Base-by-base conservation (phyloP, 768 basidiomycete species). In the Mycena venus region DNA sequence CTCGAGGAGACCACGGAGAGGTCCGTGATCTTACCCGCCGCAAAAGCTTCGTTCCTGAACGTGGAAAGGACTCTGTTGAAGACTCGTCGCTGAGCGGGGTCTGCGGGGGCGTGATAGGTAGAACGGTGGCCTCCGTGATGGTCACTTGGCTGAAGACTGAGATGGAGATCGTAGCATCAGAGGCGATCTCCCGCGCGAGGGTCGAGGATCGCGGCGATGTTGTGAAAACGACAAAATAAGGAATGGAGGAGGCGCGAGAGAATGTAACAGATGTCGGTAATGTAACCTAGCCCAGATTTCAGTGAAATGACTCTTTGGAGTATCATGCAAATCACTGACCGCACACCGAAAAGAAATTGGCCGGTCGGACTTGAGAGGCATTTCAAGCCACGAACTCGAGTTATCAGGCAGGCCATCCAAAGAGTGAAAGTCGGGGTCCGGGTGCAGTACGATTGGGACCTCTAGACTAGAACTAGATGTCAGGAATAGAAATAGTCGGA, bases 151-250 rank as follows among this genome's bases (percentile, higher is more conserved):
- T 91, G 74, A 91, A 80, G 29, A 95, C 85, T 0, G 91, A 91
- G 14, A 94, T 89, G n/a, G 89, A 89, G 36, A 94, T 90, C 15
- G 92, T 93, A 8, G 94, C 91, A 79, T 94, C 93, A 5, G 91
- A 78, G 10, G 92, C 90, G 40, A 94, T 93, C 78, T 94, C 93
- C 70, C 87, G 88, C 11, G 91, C 88, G 36, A 94, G 83, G 14
- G 82, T 75, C 2, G 85, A 81, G 21, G 90, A 92, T 47, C 90
- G 86, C 21, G 91, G 89, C 10, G 83, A 89, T 34, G 94, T 94
- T 12, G 90, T 89, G 82, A 94, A 94, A 32, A 94, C 91, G 63
- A 93, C 92, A 77, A 91, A 94, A 78, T 91, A 94, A 15, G 93
- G 90, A 73, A 95, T 88, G n/a, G 88, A 88, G 21, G 87, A 87